phyloP scores from a whole-genome alignment of 2,329 filamentous ascomycete species.

The Aspergillus pseudonomiae region DNA sequence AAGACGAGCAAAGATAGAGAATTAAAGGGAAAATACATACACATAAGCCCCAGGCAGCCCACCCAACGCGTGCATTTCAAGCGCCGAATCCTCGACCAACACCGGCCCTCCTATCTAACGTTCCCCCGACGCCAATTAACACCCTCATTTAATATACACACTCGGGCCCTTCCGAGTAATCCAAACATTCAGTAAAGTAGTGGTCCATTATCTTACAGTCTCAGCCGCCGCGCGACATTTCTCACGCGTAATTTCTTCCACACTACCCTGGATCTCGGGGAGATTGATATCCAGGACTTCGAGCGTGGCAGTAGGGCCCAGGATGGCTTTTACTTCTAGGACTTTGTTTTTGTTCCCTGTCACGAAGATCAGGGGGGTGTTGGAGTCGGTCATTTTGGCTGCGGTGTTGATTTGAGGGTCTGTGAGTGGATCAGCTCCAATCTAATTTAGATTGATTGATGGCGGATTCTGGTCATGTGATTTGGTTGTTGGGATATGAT shows the following conservation, averaged over 20 bases:
- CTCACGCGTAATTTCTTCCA: constrained; percentile 80
- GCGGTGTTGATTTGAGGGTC: background rate
- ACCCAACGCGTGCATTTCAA: constrained; percentile 81
- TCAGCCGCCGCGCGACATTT: constrained; percentile 76
- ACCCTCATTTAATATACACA: background rate
- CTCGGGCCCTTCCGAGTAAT: background rate
- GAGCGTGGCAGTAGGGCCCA: constrained; percentile 68
- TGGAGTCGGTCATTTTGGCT: background rate
- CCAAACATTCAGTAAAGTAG: background rate
- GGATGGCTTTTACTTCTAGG: constrained; percentile 77
- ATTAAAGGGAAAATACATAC: constrained; percentile 54
- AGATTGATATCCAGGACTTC: constrained; percentile 72
- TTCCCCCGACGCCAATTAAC: background rate
- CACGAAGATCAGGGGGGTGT: constrained; percentile 62
- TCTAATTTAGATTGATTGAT: background rate
- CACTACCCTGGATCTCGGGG: constrained; percentile 79
- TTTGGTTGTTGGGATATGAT: background rate
- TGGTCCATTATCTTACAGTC: constrained; percentile 31
- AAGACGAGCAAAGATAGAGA: background rate
- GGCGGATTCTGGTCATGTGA: background rate
- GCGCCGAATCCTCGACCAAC: constrained; percentile 84
- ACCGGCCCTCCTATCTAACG: constrained; percentile 74
- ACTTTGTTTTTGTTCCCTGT: constrained; percentile 91
- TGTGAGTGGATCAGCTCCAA: background rate
- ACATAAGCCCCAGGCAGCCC: constrained; percentile 87